Conservation (phyloP, 352 stramenopile species). For the Phytophthora pistaciae region DNA sequence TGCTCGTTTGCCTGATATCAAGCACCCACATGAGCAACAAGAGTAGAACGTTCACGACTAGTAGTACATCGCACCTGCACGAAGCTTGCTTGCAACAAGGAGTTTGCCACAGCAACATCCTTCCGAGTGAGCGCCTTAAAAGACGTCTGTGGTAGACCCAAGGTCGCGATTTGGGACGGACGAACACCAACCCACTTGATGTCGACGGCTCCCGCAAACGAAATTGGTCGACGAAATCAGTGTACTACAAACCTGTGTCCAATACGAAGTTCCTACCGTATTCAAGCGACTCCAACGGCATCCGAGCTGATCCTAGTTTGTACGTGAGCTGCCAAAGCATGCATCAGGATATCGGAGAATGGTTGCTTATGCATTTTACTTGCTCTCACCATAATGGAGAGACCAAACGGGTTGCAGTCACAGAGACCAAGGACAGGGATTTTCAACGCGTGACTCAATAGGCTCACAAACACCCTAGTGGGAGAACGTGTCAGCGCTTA, state of each 20-base stretch:
- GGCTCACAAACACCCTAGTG: constrained; percentile 85
- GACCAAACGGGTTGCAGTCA: constrained; percentile 96
- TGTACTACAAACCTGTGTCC: neutral
- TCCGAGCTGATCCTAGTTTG: constrained; percentile 86
- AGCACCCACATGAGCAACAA: neutral
- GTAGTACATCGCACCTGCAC: constrained; percentile 53
- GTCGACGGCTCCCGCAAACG: constrained; percentile 56
- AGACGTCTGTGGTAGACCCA: constrained; percentile 58
- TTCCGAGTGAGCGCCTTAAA: constrained; percentile 70
- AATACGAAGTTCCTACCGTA: constrained; percentile 43
- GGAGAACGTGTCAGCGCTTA: neutral
- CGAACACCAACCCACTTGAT: constrained; percentile 94
- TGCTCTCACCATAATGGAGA: constrained; percentile 89
- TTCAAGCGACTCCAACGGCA: constrained; percentile 77
- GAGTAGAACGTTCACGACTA: neutral
- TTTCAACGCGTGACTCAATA: constrained; percentile 71
- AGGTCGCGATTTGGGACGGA: constrained; percentile 72
- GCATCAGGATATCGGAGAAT: neutral
- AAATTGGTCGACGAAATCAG: neutral
- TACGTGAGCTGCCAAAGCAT: constrained; percentile 81
- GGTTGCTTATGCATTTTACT: neutral
- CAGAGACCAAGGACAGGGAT: constrained; percentile 93
- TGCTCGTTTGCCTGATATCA: constrained; percentile 50
- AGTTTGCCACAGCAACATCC: constrained; percentile 55
- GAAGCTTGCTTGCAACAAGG: constrained; percentile 60